phyloP scores from a whole-genome alignment of 257 asterid species.

The Ehretia macrophylla region DNA sequence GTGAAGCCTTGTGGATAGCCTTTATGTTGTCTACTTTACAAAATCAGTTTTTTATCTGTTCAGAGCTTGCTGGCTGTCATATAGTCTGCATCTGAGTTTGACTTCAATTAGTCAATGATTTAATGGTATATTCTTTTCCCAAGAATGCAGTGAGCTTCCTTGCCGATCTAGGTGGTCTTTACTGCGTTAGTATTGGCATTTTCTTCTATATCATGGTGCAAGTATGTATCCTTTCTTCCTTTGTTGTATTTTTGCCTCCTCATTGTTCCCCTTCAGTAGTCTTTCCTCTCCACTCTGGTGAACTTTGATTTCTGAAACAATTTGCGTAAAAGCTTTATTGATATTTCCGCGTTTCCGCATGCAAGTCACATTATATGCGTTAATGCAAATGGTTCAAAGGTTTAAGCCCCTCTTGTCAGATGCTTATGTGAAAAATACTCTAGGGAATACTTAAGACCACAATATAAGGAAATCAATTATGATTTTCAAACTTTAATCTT shows the following conservation, averaged over 20 bases:
- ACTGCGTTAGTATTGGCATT: conserved; percentile 77
- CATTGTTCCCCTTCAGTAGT: neutral
- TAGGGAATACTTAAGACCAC: too few relatives aligned
- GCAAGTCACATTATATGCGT: too few relatives aligned
- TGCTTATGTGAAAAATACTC: too few relatives aligned
- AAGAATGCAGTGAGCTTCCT: conserved; percentile 95
- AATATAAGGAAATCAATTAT: too few relatives aligned
- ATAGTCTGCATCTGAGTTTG: neutral
- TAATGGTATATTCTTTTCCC: conserved; percentile 38
- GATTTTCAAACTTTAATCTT: too few relatives aligned
- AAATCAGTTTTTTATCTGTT: neutral
- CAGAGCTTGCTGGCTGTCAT: too few relatives aligned
- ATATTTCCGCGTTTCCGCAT: too few relatives aligned
- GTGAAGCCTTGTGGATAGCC: neutral
- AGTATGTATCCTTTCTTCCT: conserved; percentile 44
- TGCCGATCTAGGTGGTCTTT: conserved; percentile 97
- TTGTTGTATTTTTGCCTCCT: conserved; percentile 11
- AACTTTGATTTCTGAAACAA: neutral
- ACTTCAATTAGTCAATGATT: conserved; percentile 18
- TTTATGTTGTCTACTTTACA: too few relatives aligned
- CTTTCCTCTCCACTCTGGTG: neutral
- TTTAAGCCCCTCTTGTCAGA: too few relatives aligned
- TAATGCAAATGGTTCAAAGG: too few relatives aligned
- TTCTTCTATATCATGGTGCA: conserved; percentile 86
- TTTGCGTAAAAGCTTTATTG: too few relatives aligned